Conservation (phyloP, 2,329 filamentous ascomycete genomes). For the Periconia sp. region DNA sequence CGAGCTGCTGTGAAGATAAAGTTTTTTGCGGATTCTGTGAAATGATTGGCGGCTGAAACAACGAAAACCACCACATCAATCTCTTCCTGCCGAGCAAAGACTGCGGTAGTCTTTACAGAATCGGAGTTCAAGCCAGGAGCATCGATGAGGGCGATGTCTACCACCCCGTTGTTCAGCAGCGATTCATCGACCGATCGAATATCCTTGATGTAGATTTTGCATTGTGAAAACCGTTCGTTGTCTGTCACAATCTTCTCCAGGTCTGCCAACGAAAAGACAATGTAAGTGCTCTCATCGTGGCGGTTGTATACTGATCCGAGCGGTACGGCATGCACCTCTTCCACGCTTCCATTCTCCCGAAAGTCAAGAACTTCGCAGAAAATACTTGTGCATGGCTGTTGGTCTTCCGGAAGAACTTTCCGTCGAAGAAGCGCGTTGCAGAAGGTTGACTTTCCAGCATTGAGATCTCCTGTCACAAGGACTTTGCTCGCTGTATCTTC, state of each 20-base stretch:
- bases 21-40: slow-evolving; percentile 95
- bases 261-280: slow-evolving; percentile 75
- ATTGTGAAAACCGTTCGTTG: slow-evolving; percentile 85
- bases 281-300: slow-evolving; percentile 91
- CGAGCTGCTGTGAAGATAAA: slow-evolving; percentile 95
- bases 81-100: slow-evolving; percentile 96
- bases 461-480: slow-evolving; percentile 90
- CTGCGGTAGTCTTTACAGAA: slow-evolving; percentile 93
- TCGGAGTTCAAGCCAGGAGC: slow-evolving; percentile 94
- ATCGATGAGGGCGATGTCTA: slow-evolving; percentile 96
- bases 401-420: slow-evolving; percentile 92
- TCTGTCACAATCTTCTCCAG: slow-evolving; percentile 89
- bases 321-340: slow-evolving; percentile 95
- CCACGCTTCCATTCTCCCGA: slow-evolving; percentile 83
- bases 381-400: slow-evolving; percentile 96
- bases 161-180: slow-evolving; percentile 92
- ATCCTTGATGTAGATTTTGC: slow-evolving; percentile 96
- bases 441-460: slow-evolving; percentile 97
- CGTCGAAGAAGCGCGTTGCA: slow-evolving; percentile 94
- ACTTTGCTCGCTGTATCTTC: slow-evolving; percentile 98
- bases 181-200: slow-evolving; percentile 88
- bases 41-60: slow-evolving; percentile 95
- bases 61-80: slow-evolving; percentile 99
- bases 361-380: slow-evolving; percentile 97
- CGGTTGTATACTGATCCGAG: slow-evolving; percentile 78